A percentile compares a stretch with the other conserved stretches of the same genome.
Evolutionary conservation across 257 asterid species (phyloP).

Genomic region (Fraxinus quadrangulata): DNA sequence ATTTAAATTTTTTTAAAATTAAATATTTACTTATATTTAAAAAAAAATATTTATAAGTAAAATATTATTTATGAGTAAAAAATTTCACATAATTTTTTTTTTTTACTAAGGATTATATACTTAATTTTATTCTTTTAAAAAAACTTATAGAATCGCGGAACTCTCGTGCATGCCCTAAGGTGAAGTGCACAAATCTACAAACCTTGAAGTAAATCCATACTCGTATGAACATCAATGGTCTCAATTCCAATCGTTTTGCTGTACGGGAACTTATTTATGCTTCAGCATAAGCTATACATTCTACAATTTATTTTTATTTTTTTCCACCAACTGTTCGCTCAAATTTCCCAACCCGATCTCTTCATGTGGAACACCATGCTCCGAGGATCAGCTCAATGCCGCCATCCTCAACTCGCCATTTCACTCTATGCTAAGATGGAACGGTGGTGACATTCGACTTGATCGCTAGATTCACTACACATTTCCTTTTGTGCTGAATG

Average conservation of each 20-base stretch:
- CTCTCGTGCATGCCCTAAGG: no score
- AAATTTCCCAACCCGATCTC: constrained; percentile 59
- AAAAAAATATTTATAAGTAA: no score
- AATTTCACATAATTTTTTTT: no score
- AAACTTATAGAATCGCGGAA: no score
- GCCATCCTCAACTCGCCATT: constrained; percentile 50
- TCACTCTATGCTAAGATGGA: constrained; percentile 52
- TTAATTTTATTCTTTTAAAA: no score
- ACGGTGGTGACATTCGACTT: constrained; percentile 29
- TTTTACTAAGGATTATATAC: no score
- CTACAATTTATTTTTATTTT: constrained; percentile 39
- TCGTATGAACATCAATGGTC: constrained; percentile 43
- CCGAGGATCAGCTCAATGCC: constrained; percentile 80
- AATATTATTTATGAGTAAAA: no score
- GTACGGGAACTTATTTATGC: constrained; percentile 59
- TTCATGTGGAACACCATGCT: constrained; percentile 77
- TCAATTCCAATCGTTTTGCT: constrained; percentile 36
- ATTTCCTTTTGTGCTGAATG: constrained; percentile 65
- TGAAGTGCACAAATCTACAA: constrained; percentile 45
- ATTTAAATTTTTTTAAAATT: no score
- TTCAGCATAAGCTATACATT: constrained; percentile 32
- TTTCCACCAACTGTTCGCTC: constrained; percentile 58
- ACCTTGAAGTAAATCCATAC: constrained; percentile 53
- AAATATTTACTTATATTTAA: no score
- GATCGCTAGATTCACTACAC: constrained; percentile 46